Base-by-base conservation (phyloP, 805 yeast genomes). In the Saccharomycopsis sp. region DNA sequence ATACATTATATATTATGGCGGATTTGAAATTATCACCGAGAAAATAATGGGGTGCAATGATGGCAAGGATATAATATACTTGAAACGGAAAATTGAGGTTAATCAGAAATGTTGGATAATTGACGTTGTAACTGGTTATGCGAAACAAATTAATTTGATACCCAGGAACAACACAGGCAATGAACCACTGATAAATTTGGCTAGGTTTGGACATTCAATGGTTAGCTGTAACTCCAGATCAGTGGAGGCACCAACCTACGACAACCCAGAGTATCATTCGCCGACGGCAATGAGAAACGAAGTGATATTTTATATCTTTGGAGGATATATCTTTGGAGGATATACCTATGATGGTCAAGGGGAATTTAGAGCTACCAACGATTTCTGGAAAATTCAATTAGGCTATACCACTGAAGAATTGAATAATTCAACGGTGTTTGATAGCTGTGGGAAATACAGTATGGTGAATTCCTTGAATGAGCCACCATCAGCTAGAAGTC, bases 1-100 rank as follows among this genome's bases (percentile, higher is more conserved):
- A 29, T 79, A 79, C 53, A 67, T 77, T 13, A 69, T 81, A 51
- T 70, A 72, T 47, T 81, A 75, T 56, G 94, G 90, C n/a, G 94
- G 93, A 0, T 74, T 81, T 56, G 74, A 72, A 54, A 55, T 68
- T 4, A 50, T 55, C 4, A 67, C 68, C 16, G 29, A 20, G 28
- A 3, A 8, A 40, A 39, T 17, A 9, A 20, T 4, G 56, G 2
- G 56, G 52, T 37, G 36, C 48, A n/a, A n/a, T 44, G 51, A 45
- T 4, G 52, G 55, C 27, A 58, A 47, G 49, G 75, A 73, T 38
- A 65, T 49, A 51, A 63, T 57, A 28, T 49, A 43, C 21, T 51
- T 68, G 14, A 65, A 69, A 35, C 69, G 71, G 51, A 64, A 66
- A 20, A 62, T 79, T 3, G 60, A 59, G 4, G 53, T 81, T 45